Conservation (phyloP, 441 rosid genomes). For the Flueggea neowawraea region DNA sequence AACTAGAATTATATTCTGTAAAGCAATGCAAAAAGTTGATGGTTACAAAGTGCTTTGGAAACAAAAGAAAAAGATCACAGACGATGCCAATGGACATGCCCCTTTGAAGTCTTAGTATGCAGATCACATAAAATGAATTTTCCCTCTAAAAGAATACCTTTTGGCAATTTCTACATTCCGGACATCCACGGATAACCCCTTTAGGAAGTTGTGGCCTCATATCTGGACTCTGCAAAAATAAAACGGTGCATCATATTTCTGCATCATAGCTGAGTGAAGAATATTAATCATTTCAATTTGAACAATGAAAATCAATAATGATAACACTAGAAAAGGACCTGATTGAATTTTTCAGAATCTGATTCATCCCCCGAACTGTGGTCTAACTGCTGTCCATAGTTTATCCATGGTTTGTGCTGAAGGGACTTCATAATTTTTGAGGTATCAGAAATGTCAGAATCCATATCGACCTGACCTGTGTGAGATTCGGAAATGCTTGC, state of each 20-base stretch:
- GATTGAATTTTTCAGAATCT: conserved; percentile 46
- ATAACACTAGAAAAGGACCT: conserved; percentile 33
- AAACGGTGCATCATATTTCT: neutral
- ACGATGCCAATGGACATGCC: neutral
- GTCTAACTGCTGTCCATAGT: conserved; percentile 37
- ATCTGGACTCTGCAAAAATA: conserved; percentile 44
- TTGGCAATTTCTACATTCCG: conserved; percentile 78
- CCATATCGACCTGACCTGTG: conserved; percentile 43
- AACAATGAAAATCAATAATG: conserved; percentile 1
- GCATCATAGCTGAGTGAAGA: neutral
- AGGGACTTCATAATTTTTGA: conserved; percentile 45
- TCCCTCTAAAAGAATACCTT: conserved; percentile 47
- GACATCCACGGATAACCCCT: conserved; percentile 86
- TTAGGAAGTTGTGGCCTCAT: conserved; percentile 58
- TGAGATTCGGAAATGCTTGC: conserved; percentile 40
- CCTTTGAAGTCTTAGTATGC: too few relatives aligned
- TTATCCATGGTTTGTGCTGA: conserved; percentile 72
- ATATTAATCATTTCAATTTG: conserved; percentile 1
- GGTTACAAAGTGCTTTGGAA: conserved; percentile 1
- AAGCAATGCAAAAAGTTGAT: too few relatives aligned
- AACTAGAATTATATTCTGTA: too few relatives aligned
- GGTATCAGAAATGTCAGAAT: conserved; percentile 28
- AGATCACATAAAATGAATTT: neutral
- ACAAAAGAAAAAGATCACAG: neutral
- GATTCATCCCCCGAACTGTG: conserved; percentile 47